Evolutionary conservation across 148 eudicot genomes (phyloP).

Genomic region (Camellia japonica): DNA sequence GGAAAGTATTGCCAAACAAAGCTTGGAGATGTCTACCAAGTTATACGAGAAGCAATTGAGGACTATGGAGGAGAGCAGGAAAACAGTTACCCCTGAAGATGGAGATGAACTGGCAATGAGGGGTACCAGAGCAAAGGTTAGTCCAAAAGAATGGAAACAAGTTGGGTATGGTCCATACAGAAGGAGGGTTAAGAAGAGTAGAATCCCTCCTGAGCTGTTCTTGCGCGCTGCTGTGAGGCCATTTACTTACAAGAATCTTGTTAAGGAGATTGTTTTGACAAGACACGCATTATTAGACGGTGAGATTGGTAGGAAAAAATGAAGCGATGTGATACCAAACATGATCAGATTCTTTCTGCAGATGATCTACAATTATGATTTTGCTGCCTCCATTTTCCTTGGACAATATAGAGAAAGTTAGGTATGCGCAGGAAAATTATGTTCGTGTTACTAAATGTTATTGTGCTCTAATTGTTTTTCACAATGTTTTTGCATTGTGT

Average conservation of each 20-base stretch:
- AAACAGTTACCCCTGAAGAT: conserved; percentile 17
- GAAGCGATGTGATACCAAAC: background rate
- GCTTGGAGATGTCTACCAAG: conserved; percentile 40
- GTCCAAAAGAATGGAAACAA: conserved; percentile 64
- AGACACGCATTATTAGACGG: conserved; percentile 91
- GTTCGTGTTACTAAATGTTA: too few relatives aligned
- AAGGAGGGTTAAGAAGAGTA: conserved; percentile 73
- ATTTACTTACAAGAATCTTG: conserved; percentile 79
- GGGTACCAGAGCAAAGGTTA: conserved; percentile 62
- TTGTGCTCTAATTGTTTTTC: too few relatives aligned
- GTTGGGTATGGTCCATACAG: conserved; percentile 64
- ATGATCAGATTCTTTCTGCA: background rate
- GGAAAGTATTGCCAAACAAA: conserved; percentile 62
- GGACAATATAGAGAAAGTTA: too few relatives aligned
- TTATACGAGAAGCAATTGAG: conserved; percentile 45
- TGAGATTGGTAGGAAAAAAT: conserved; percentile 47
- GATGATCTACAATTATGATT: too few relatives aligned
- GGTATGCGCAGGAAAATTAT: too few relatives aligned
- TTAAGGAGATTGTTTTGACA: conserved; percentile 83
- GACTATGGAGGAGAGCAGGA: conserved; percentile 33
- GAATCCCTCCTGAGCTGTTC: conserved; percentile 81
- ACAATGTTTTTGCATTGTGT: too few relatives aligned
- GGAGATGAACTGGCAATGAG: conserved; percentile 52
- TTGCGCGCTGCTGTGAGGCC: conserved; percentile 86
- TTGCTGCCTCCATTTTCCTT: too few relatives aligned